Evolutionary conservation across 805 yeast genomes (phyloP).

Genomic region (Grigorovia jiainica): DNA sequence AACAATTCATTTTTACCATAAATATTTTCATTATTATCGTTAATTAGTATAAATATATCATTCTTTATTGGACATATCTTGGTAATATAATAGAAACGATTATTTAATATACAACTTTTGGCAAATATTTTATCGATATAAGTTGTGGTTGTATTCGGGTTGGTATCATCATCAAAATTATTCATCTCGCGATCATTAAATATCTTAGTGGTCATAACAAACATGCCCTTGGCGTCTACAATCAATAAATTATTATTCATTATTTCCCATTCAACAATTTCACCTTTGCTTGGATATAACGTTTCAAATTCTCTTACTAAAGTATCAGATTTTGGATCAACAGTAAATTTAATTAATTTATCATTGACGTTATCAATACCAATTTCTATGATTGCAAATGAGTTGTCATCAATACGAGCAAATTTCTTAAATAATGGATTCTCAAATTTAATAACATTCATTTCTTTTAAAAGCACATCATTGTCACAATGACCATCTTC

Average conservation of each 20-base stretch:
- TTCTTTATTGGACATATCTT: neutral
- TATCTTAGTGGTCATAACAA: neutral
- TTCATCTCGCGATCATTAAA: neutral
- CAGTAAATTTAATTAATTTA: neutral
- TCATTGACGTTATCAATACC: neutral
- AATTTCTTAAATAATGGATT: neutral
- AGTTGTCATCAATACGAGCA: neutral
- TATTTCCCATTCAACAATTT: neutral
- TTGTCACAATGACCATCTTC: too few species aligned
- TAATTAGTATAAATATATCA: neutral
- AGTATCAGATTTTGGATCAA: neutral
- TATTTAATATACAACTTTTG: neutral
- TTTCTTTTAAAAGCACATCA: slow-evolving; percentile 7
- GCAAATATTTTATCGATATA: neutral
- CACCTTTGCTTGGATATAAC: neutral
- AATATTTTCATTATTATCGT: neutral
- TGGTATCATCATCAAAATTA: neutral
- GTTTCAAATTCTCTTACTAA: neutral
- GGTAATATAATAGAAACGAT: neutral
- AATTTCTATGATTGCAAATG: neutral
- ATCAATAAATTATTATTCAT: neutral
- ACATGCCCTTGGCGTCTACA: neutral
- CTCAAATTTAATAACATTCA: slow-evolving; percentile 4
- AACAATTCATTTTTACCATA: neutral
- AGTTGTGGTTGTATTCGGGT: neutral